Conservation (phyloP, 768 basidiomycete genomes). For the Termitomyces heimii region DNA sequence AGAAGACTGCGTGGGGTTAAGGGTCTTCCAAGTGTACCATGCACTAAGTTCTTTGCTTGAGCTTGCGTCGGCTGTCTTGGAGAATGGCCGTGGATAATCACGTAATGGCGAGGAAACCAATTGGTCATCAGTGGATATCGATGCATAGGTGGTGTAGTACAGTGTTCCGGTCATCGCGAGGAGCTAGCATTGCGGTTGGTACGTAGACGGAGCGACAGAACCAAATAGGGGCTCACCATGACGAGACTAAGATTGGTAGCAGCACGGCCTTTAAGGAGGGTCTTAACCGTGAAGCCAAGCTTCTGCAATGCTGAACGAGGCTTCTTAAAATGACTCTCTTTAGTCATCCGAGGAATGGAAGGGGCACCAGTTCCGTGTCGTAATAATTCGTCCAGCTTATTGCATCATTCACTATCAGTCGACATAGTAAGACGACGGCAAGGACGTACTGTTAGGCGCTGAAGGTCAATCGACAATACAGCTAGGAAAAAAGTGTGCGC, state of each 20-base stretch:
- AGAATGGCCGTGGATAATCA: conserved; percentile 27
- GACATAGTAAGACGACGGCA: background rate
- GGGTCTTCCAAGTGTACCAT: conserved; percentile 66
- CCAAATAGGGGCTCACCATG: conserved; percentile 40
- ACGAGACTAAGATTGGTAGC: conserved; percentile 77
- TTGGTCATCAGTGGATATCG: conserved; percentile 23
- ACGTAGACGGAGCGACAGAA: conserved; percentile 6
- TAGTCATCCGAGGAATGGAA: conserved; percentile 22
- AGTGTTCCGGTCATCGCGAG: conserved; percentile 70
- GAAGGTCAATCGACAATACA: conserved; percentile 92
- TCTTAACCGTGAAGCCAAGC: conserved; percentile 33
- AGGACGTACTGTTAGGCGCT: conserved; percentile 71
- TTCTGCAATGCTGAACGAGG: conserved; percentile 40
- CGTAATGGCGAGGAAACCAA: conserved; percentile 23
- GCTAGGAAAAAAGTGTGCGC: conserved; percentile 95
- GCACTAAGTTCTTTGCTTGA: conserved; percentile 37
- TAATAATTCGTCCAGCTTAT: conserved; percentile 79
- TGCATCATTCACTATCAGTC: conserved; percentile 8
- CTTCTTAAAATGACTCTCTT: conserved; percentile 28
- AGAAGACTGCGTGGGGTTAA: conserved; percentile 64
- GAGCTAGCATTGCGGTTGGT: conserved; percentile 39
- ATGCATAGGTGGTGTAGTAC: conserved; percentile 65
- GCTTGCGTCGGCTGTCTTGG: conserved; percentile 16
- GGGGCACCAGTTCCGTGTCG: conserved; percentile 59
- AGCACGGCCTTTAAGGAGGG: conserved; percentile 58